Conservation (phyloP, 2,329 filamentous ascomycete species). For the Fusarium sp. region DNA sequence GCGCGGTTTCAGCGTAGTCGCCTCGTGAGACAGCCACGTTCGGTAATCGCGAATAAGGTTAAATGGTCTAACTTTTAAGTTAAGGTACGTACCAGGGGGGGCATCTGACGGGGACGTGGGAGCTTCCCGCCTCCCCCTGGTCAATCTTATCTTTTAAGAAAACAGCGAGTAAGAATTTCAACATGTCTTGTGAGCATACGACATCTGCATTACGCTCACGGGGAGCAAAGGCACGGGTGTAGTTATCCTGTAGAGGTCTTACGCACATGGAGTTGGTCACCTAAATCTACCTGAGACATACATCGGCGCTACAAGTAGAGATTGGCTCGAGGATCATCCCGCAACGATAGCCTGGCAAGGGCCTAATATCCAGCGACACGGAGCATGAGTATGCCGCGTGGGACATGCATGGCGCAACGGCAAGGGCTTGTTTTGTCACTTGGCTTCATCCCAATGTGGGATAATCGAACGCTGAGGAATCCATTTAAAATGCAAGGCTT, state of each 20-base stretch:
- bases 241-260: neutral
- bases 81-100: no score
- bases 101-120: no score
- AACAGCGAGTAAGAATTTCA: no score
- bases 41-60: conserved; percentile 28
- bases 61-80: conserved; percentile 6
- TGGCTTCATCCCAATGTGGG: neutral
- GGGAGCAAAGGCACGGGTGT: neutral
- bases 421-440: conserved; percentile 8
- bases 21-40: conserved; percentile 33
- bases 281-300: conserved; percentile 18
- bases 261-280: neutral
- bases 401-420: neutral
- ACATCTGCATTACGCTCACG: neutral
- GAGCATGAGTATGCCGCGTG: neutral
- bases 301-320: conserved; percentile 1
- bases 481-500: conserved; percentile 10
- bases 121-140: no score
- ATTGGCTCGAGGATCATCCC: conserved; percentile 22
- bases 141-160: no score
- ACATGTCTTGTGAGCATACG: conserved; percentile 8
- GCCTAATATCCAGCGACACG: neutral
- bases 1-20: conserved; percentile 18
- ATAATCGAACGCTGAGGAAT: neutral
- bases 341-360: conserved; percentile 3